A percentile compares a stretch with the other conserved stretches of the same genome.
Evolutionary conservation across 2,329 filamentous ascomycete species (phyloP).

Genomic region (Penicillium sp.): DNA sequence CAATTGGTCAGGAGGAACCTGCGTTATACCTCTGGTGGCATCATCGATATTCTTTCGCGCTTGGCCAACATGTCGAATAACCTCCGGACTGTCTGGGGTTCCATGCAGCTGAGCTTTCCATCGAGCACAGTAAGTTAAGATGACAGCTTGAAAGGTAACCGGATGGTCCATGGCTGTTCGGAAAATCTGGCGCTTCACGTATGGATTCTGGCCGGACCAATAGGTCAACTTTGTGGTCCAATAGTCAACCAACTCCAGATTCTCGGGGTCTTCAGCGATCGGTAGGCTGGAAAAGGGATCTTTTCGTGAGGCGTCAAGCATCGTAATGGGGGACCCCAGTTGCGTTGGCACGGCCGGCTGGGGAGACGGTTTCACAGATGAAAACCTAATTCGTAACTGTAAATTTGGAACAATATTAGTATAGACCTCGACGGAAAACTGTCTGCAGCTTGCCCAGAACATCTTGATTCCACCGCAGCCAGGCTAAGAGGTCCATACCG

Average conservation of each 20-base stretch:
- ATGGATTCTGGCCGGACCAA: slow-evolving; percentile 47
- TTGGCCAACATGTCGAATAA: slow-evolving; percentile 33
- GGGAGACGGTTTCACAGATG: slow-evolving; percentile 16
- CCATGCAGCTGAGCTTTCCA: slow-evolving; percentile 37
- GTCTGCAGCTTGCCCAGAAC: not conserved
- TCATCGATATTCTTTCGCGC: slow-evolving; percentile 34
- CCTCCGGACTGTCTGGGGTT: slow-evolving; percentile 26
- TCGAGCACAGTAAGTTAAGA: slow-evolving; percentile 44
- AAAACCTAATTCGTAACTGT: slow-evolving; percentile 21
- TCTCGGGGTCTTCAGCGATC: slow-evolving; percentile 27
- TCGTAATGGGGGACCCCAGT: slow-evolving; percentile 29
- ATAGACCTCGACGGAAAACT: not conserved
- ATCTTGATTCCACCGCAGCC: not conserved
- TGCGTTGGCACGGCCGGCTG: slow-evolving; percentile 7
- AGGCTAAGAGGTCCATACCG: slow-evolving; percentile 22
- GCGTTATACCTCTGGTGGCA: slow-evolving; percentile 22
- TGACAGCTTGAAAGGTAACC: slow-evolving; percentile 41
- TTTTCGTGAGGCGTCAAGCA: slow-evolving; percentile 33
- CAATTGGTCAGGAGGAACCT: slow-evolving; percentile 35
- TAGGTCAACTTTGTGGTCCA: slow-evolving; percentile 44
- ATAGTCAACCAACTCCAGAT: slow-evolving; percentile 39
- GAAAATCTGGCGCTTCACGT: slow-evolving; percentile 43
- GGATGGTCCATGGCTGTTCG: slow-evolving; percentile 38
- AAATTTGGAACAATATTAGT: slow-evolving; percentile 4
- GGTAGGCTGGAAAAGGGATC: slow-evolving; percentile 41